These are phyloP conservation scores for Dorcoceras hygrometricum DNA, from an alignment of 257 asterid genomes.

Conservation along the genomic window DNA sequence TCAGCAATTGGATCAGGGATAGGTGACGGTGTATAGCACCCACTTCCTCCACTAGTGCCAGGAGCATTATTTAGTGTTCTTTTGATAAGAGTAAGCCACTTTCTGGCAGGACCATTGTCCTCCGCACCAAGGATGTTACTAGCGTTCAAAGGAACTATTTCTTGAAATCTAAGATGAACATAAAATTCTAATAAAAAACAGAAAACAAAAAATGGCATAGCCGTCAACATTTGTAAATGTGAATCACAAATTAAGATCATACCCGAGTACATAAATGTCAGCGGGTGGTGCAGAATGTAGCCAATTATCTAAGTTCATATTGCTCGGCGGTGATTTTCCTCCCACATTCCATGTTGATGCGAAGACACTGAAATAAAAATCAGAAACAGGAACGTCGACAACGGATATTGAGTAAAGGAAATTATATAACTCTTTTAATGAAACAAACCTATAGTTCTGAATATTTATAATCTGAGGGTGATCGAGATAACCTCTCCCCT, in stretches of 20 bases:
- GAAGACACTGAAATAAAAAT: constrained; percentile 51
- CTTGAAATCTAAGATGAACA: constrained; percentile 68
- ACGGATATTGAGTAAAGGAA: constrained; percentile 2
- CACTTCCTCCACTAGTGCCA: constrained; percentile 56
- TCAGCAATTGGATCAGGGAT: constrained; percentile 85
- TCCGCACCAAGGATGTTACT: constrained; percentile 95
- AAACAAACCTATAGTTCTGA: constrained; percentile 52
- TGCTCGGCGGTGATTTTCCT: constrained; percentile 80
- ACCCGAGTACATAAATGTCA: constrained; percentile 99
- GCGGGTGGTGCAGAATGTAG: constrained; percentile 96
- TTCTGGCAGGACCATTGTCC: constrained; percentile 97
- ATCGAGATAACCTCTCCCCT: constrained; percentile 80
- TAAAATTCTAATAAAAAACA: background rate
- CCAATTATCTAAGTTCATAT: constrained; percentile 90
- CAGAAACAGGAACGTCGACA: background rate
- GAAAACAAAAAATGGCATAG: constrained; percentile 4
- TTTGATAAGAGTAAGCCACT: constrained; percentile 76
- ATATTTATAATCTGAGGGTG: constrained; percentile 93
- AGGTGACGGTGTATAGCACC: constrained; percentile 86
- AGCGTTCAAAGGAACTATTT: constrained; percentile 94
- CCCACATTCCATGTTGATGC: constrained; percentile 98
- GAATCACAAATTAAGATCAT: constrained; percentile 19
- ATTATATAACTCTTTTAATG: constrained; percentile 8
- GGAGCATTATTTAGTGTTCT: constrained; percentile 70
- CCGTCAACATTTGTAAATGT: background rate